Evolutionary conservation across 495 filamentous ascomycete genomes (phyloP), one percentile per base, ranked within the genome.

Genomic region (Diplogelasinospora grovesii): DNA sequence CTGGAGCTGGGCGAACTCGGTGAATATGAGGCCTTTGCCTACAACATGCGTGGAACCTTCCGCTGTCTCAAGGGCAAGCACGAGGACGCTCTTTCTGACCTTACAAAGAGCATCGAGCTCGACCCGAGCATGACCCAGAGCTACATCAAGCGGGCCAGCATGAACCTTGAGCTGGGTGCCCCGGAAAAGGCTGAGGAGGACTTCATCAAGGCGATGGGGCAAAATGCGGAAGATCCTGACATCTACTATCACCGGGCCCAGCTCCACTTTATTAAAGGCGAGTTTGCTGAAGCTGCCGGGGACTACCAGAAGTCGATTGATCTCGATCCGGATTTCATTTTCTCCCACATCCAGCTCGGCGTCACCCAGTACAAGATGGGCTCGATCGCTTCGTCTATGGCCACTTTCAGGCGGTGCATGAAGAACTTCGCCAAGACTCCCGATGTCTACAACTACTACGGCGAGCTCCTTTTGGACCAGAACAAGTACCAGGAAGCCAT

Each of bases 311-410:
- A 94, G 68, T 97, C 92, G 14, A 99, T 98, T 58, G 92, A 97
- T 52, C 78, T 98, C 26, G 92, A 98, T 72, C 69, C 74, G 30
- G 81, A 84, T 40, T 98, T 98, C 65, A 98, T 98, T 69, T 98
- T 93, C 74, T 97, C 92, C 8, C 92, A 98, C 72, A 97, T 99
- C 52, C 92, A 99, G 63, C 85, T 99, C 36, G 92, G 92, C 66
- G 92, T 99, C 27, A 99, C 92, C 31, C 92, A 99, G 66, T 99
- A 99, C 69, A 99, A 99, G 80, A 93, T 96, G 87, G 93, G 92
- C 41, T 95, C 88, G 8, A 84, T 97, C 34, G 92, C 92, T 3
- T 95, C 89, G 5, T 94, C 89, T 19, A 97, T 96, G 88, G 88
- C 93, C 10, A 97, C 93, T 5, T 99, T 99, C 79, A 75, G 92